A percentile compares a stretch with the other conserved stretches of the same genome.
These are phyloP conservation scores for Kuraishia ogatae DNA, from an alignment of 805 yeast genomes.

Conservation along the genomic window DNA sequence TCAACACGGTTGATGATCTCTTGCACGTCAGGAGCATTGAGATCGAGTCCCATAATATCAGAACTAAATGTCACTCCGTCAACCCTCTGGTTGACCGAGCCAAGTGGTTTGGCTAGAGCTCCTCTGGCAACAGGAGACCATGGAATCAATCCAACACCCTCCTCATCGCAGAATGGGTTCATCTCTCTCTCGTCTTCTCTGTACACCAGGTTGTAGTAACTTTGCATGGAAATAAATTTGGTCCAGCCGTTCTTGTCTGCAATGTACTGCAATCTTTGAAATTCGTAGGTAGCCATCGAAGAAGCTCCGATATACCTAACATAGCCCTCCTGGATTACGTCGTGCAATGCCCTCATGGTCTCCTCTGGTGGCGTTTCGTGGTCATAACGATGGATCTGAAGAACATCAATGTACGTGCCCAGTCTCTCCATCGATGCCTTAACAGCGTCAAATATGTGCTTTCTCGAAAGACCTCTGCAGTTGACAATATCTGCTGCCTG, in stretches of 20 bases:
- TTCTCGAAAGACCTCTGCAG: constrained; percentile 31
- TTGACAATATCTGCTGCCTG: constrained; percentile 19
- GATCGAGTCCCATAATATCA: constrained; percentile 3
- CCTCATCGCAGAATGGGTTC: constrained; percentile 42
- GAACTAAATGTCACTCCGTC: constrained; percentile 11
- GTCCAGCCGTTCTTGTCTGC: constrained; percentile 52
- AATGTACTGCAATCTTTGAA: constrained; percentile 41
- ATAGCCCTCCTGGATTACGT: constrained; percentile 34
- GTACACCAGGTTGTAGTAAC: constrained; percentile 44
- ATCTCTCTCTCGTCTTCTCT: constrained; percentile 63
- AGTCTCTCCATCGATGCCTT: constrained; percentile 32
- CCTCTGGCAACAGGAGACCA: constrained; percentile 58
- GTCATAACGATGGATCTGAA: constrained; percentile 52
- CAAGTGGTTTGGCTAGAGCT: constrained; percentile 37
- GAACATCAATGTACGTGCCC: constrained; percentile 45
- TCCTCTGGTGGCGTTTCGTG: constrained; percentile 38
- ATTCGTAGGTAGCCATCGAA: constrained; percentile 47
- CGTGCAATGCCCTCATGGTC: constrained; percentile 48
- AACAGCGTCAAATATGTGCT: constrained; percentile 39
- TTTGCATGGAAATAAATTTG: constrained; percentile 53
- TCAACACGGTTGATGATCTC: constrained; percentile 44
- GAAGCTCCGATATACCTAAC: constrained; percentile 57
- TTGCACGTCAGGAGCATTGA: constrained; percentile 15
- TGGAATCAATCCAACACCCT: constrained; percentile 51
- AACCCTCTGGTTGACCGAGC: constrained; percentile 3